These are phyloP conservation scores for Bruguiera hainesii DNA, from an alignment of 441 rosid genomes.

Conservation along the genomic window DNA sequence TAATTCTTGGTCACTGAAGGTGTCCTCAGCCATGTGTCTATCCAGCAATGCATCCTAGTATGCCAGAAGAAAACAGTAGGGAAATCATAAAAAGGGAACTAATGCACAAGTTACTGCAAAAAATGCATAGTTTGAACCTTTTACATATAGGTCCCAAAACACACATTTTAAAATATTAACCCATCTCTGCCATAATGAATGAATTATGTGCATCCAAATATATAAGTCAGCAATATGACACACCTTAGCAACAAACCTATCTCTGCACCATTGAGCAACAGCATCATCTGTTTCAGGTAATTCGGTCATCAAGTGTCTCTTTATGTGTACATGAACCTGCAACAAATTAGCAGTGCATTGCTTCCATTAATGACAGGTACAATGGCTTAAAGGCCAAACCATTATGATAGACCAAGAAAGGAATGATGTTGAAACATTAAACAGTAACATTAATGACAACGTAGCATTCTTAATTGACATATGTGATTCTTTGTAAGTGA, in stretches of 20 bases:
- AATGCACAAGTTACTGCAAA: not conserved
- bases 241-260: conserved; percentile 83
- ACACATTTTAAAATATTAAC: not conserved
- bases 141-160: not conserved
- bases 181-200: not conserved
- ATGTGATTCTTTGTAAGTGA: not conserved
- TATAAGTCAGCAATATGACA: conserved; percentile 19
- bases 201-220: not conserved
- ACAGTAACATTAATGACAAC: not conserved
- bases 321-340: conserved; percentile 83
- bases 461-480: not conserved
- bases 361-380: conserved; percentile 6
- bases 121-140: not conserved
- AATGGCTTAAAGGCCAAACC: not conserved
- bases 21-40: conserved; percentile 74
- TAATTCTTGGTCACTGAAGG: conserved; percentile 66
- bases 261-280: conserved; percentile 97
- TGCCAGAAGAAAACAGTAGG: conserved; percentile 15
- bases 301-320: conserved; percentile 76
- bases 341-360: conserved; percentile 17
- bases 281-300: conserved; percentile 89
- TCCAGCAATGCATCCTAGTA: conserved; percentile 76
- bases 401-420: not conserved
- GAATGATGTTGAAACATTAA: not conserved
- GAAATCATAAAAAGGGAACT: conserved; percentile 9